Conservation (phyloP, 257 asterid genomes). For the Sherardia arvensis region DNA sequence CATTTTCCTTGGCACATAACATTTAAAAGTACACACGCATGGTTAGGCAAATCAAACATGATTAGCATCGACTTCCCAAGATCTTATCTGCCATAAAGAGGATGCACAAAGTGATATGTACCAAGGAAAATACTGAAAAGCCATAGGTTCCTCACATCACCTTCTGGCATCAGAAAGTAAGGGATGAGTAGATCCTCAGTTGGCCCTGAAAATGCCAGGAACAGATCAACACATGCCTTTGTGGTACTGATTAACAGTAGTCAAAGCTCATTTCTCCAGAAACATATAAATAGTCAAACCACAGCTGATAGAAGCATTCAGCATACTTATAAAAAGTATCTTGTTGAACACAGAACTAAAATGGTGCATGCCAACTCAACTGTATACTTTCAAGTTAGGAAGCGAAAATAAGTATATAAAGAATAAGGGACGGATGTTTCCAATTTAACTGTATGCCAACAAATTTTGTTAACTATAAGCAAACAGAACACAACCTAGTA, state of each 20-base stretch:
- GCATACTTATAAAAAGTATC: background rate
- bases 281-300: background rate
- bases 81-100: conserved; percentile 30
- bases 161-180: conserved; percentile 54
- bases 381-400: background rate
- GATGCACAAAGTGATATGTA: conserved; percentile 28
- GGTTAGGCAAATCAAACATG: conserved; percentile 6
- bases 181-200: conserved; percentile 44
- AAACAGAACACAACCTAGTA: too few relatives aligned
- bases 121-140: conserved; percentile 42
- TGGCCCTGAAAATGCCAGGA: conserved; percentile 56
- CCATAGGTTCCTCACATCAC: conserved; percentile 24
- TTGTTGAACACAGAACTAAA: background rate
- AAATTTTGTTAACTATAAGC: background rate
- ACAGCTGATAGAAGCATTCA: background rate
- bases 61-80: conserved; percentile 40
- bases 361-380: background rate
- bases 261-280: conserved; percentile 9
- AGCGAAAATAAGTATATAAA: background rate
- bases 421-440: background rate
- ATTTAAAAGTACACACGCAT: background rate
- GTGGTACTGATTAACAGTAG: conserved; percentile 23
- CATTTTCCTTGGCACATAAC: background rate
- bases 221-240: conserved; percentile 32
- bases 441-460: background rate